phyloP scores from a whole-genome alignment of 108 stramenopile species.

The Aurantiochytrium sp. region DNA sequence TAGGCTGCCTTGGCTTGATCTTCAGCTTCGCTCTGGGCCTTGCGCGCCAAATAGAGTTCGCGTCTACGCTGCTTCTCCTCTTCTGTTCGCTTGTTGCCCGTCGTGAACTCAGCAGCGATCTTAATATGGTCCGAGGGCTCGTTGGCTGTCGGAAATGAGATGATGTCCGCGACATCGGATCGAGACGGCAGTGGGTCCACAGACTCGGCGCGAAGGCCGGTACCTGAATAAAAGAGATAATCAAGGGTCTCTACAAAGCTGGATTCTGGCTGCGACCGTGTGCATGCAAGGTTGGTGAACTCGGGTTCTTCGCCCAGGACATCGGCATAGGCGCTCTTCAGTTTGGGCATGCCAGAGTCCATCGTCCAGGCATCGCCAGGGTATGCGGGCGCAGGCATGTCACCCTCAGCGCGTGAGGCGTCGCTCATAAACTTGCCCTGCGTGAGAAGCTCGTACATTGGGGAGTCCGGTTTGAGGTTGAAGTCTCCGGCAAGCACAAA shows the following conservation, averaged over 20 bases:
- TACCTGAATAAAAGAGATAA: slow-evolving; percentile 65
- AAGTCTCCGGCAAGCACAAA: slow-evolving; percentile 46
- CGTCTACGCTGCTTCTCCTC: no score
- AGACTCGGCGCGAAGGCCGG: neutral
- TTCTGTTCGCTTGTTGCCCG: neutral
- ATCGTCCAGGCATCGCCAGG: slow-evolving; percentile 10
- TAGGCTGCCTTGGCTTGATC: no score
- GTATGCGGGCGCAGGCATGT: slow-evolving; percentile 26
- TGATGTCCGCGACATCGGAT: neutral
- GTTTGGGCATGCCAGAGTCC: neutral
- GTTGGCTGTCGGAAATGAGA: slow-evolving; percentile 15
- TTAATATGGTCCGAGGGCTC: slow-evolving; percentile 39
- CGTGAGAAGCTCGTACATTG: slow-evolving; percentile 76
- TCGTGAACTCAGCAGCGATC: slow-evolving; percentile 24
- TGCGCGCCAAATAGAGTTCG: no score
- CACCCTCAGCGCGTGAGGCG: slow-evolving; percentile 31
- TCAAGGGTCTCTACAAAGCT: slow-evolving; percentile 82
- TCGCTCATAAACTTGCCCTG: slow-evolving; percentile 55
- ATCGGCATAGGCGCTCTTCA: slow-evolving; percentile 19
- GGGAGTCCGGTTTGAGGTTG: slow-evolving; percentile 76
- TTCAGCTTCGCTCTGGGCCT: no score
- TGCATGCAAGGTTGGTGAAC: slow-evolving; percentile 80
- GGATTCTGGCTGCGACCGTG: slow-evolving; percentile 45
- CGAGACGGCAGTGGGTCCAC: neutral
- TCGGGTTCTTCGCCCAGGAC: slow-evolving; percentile 58